Evolutionary conservation across 345 rosid species (phyloP), one percentile per base, ranked within the genome.

Genomic region (Gynandropsis gynandra): DNA sequence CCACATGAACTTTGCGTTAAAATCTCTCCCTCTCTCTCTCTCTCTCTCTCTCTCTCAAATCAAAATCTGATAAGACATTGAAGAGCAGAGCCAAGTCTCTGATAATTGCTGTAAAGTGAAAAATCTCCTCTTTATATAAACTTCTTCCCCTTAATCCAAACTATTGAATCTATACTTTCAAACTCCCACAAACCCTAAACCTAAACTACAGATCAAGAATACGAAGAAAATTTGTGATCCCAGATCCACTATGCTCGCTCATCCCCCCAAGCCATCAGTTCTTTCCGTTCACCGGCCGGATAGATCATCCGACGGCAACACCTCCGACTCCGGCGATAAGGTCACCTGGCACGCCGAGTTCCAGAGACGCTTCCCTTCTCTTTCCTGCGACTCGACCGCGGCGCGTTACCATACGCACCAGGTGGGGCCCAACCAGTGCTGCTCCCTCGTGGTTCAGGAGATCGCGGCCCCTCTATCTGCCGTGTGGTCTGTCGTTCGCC

Each of bases 401-500:
- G 72, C 78, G 13, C 38, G 67, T 43, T 50, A 73, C 70, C 89
- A 82, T 52, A 62, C 68, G 1, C 79, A 74, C 54, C 41, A 50
- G 9, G 67, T 77, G 4, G 74, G 67, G 0, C 73, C 80, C 5
- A 69, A 75, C 70, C 89, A 82, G 74, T 82, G 89, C 56, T 72
- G 72, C 72, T 82, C 89, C 47, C 83, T 75, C 50, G 72, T 77
- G 0, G 54, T 82, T 9, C 80, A 79, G 67, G 73, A 68, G 53
- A 75, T 82, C 61, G 51, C 72, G 16, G 83, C 89, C 0, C 83
- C 86, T 0, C 70, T 79, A 27, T 65, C 85, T 51, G 69, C 86
- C 59, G 83, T 79, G 8, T 82, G 89, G 89, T 81, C 89, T 1
- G 79, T 81, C 17, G 85, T 81, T 6, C 79, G 89, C 15, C 89